These are phyloP conservation scores for Hippophae gyantsensis DNA, from an alignment of 306 rosid genomes.

Conservation along the genomic window DNA sequence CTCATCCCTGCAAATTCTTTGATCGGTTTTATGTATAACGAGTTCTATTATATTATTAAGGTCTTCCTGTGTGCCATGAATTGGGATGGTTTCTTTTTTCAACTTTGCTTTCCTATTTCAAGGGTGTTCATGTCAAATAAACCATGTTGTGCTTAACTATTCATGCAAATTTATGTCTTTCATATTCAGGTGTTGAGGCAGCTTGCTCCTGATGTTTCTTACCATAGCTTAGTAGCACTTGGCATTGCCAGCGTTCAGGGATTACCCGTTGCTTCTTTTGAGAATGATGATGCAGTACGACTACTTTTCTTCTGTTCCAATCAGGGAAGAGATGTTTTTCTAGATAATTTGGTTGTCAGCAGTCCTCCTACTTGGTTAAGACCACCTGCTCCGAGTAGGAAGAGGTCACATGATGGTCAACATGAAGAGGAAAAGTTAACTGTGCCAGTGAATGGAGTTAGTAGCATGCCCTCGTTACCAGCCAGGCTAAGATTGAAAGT, in stretches of 20 bases:
- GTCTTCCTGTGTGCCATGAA: too few relatives aligned
- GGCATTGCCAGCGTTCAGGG: constrained; percentile 97
- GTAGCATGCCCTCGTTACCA: constrained; percentile 39
- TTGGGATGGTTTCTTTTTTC: too few relatives aligned
- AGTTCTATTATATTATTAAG: too few relatives aligned
- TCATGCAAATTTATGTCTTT: too few relatives aligned
- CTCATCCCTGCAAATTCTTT: too few relatives aligned
- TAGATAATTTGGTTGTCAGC: constrained; percentile 34
- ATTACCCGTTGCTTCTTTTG: constrained; percentile 84
- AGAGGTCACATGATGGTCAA: constrained; percentile 21
- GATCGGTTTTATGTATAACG: too few relatives aligned
- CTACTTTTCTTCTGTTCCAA: constrained; percentile 73
- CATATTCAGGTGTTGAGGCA: constrained; percentile 87
- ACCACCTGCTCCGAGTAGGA: constrained; percentile 90
- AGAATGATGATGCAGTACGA: constrained; percentile 92
- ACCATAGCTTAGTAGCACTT: constrained; percentile 84
- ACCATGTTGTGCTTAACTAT: too few relatives aligned
- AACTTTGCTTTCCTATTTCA: too few relatives aligned
- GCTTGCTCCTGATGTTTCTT: constrained; percentile 86
- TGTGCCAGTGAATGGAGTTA: constrained; percentile 48
- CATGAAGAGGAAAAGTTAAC: constrained; percentile 43
- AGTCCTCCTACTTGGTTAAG: constrained; percentile 72
- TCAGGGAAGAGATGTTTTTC: constrained; percentile 28
- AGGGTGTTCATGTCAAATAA: too few relatives aligned
- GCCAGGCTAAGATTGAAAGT: constrained; percentile 80